Evolutionary conservation across 768 basidiomycete genomes (phyloP).

Genomic region (Auricularia auricula-judae): DNA sequence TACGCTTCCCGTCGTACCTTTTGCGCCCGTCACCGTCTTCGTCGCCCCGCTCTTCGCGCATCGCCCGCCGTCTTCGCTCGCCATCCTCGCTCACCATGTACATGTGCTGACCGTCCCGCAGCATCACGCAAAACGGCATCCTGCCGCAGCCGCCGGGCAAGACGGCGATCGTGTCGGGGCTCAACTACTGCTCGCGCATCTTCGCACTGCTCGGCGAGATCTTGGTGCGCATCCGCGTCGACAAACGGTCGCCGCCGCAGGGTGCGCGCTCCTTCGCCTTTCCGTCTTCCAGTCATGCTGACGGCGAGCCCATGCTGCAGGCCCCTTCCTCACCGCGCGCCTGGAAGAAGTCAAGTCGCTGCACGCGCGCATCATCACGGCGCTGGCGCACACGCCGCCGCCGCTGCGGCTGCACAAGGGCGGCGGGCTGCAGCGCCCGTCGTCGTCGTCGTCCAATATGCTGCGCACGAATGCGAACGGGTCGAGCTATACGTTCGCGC

Average conservation of each 20-base stretch:
- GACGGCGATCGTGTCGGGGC: slow-evolving; percentile 74
- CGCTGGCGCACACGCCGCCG: slow-evolving; percentile 67
- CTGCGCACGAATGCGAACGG: neutral
- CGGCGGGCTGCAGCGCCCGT: neutral
- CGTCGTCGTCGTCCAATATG: slow-evolving; percentile 1
- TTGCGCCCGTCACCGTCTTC: too few relatives aligned
- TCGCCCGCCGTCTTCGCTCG: too few relatives aligned
- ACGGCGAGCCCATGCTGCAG: neutral
- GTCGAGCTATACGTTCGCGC: slow-evolving; percentile 47
- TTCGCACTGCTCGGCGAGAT: slow-evolving; percentile 82
- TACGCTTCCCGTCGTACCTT: too few relatives aligned
- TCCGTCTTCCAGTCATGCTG: neutral
- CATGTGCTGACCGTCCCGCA: slow-evolving; percentile 13
- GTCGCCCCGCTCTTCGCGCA: too few relatives aligned
- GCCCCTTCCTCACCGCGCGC: slow-evolving; percentile 69
- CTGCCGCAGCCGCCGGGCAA: slow-evolving; percentile 80
- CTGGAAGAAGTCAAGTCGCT: slow-evolving; percentile 78
- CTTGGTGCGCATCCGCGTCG: slow-evolving; percentile 74
- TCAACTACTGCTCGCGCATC: slow-evolving; percentile 79
- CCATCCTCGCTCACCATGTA: neutral
- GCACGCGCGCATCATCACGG: slow-evolving; percentile 62
- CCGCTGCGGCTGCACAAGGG: slow-evolving; percentile 50
- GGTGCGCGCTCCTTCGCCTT: slow-evolving; percentile 22
- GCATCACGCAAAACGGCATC: slow-evolving; percentile 78
- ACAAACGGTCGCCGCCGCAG: slow-evolving; percentile 76